Evolutionary conservation across 176 grass and related monocot species (phyloP), one percentile per base, ranked within the genome.

Genomic region (Carex pumila): DNA sequence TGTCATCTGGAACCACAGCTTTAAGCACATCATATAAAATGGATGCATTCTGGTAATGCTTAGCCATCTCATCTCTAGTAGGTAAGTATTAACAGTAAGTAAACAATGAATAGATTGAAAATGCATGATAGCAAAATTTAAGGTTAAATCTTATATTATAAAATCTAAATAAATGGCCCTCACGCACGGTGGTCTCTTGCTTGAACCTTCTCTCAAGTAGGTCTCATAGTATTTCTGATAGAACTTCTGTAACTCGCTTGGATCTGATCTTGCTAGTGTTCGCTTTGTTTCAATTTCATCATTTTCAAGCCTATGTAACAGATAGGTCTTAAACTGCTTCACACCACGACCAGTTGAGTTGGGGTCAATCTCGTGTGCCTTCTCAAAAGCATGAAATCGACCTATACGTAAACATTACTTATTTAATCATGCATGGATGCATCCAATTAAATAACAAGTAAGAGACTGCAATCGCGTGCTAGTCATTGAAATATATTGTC

Each of bases 261-360:
- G 71, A 83, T 98, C 95, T 12, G 61, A 86, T 54, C 0, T 9
- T 19, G 91, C 89, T 62, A 90, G 88, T 22, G 0, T 78, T 60
- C 55, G 88, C 30, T 21, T 3, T 81, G 86, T 91, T 3, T 92
- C 91, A 3, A 21, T 9, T 86, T 93, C 95, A 90, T 93, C 95
- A 92, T 90, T 93, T 79, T 93, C 89, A 11, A 99, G 96, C 81
- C 88, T 91, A 76, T 95, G 93, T 54, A 95, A 60, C 9, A 99
- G 87, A 86, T 99, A 99, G 10, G 96, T 99, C 87, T 99, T 99
- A 74, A 95, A 99, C 45, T 99, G 96, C 4, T 93, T 85, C 52
- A 92, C 93, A 30, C 96, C 96, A 50, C 93, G 88, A 1, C 87
- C 90, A 19, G 55, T 31, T 52, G 96, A 93, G 41, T 22, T 89